These are phyloP conservation scores for Persicaria maculosa DNA, from an alignment of 148 eudicot species.

Conservation along the genomic window DNA sequence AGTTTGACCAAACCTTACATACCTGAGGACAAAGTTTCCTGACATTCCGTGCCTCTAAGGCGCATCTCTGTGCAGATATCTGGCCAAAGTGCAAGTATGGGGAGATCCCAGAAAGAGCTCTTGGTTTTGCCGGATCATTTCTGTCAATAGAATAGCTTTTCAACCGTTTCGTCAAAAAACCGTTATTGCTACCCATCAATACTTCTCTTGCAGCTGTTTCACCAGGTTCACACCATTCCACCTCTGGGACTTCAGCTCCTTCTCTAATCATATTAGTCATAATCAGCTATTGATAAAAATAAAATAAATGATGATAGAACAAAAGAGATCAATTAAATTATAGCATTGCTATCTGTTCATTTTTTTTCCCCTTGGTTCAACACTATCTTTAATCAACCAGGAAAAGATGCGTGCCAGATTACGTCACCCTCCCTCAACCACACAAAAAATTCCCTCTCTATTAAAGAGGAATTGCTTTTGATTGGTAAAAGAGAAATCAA, in stretches of 20 bases:
- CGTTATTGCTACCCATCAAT: constrained; percentile 57
- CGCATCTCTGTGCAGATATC: constrained; percentile 94
- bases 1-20: constrained; percentile 13
- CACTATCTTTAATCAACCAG: background rate
- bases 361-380: background rate
- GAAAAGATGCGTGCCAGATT: background rate
- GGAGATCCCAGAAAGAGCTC: constrained; percentile 87
- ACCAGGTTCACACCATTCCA: constrained; percentile 94
- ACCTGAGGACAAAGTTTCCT: constrained; percentile 69
- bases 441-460: background rate
- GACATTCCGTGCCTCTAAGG: constrained; percentile 78
- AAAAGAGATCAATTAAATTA: background rate
- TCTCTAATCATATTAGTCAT: constrained; percentile 34
- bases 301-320: background rate
- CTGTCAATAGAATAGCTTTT: constrained; percentile 66
- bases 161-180: constrained; percentile 73
- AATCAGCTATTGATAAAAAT: background rate
- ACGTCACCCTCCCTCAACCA: background rate
- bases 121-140: constrained; percentile 72
- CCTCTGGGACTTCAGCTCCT: constrained; percentile 90
- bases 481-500: constrained; percentile 11
- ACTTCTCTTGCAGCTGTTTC: constrained; percentile 75
- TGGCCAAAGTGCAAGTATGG: constrained; percentile 97
- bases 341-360: background rate
- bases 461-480: background rate